Conservation (phyloP, 129 eudicot species). For the Tagetes patula region DNA sequence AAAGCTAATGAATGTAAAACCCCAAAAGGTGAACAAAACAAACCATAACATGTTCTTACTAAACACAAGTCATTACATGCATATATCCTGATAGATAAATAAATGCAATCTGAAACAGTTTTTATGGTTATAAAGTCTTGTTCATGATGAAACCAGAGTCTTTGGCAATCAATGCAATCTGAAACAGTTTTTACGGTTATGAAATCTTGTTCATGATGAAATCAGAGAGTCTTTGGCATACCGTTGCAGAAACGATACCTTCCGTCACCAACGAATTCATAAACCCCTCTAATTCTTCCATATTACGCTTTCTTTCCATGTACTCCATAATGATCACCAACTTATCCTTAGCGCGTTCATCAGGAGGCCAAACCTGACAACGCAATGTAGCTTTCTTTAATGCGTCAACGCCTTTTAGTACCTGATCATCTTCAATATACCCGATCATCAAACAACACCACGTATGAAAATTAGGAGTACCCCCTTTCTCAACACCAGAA, state of each 20-base stretch:
- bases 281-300: slow-evolving; percentile 33
- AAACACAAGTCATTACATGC: not conserved
- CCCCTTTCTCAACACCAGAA: slow-evolving; percentile 39
- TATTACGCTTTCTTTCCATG: slow-evolving; percentile 31
- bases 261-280: slow-evolving; percentile 22
- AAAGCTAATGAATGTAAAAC: not conserved
- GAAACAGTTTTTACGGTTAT: not conserved
- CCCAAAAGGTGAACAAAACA: not conserved
- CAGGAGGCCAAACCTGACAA: slow-evolving; percentile 7
- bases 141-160: slow-evolving; percentile 23
- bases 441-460: slow-evolving; percentile 54
- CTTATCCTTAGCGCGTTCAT: slow-evolving; percentile 31
- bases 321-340: slow-evolving; percentile 37
- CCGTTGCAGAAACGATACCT: slow-evolving; percentile 32
- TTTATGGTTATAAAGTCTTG: slow-evolving; percentile 1
- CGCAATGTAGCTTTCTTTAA: slow-evolving; percentile 39
- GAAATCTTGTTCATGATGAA: slow-evolving; percentile 14
- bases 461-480: slow-evolving; percentile 36
- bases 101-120: not conserved
- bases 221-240: slow-evolving; percentile 25
- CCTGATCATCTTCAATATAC: slow-evolving; percentile 40
- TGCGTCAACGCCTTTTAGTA: slow-evolving; percentile 46
- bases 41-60: not conserved
- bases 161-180: not conserved
- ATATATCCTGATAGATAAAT: not conserved